A percentile compares a stretch with the other conserved stretches of the same genome.
Evolutionary conservation across 169 alveolate genomes (phyloP).

Genomic region (Plasmodium gonderi): DNA sequence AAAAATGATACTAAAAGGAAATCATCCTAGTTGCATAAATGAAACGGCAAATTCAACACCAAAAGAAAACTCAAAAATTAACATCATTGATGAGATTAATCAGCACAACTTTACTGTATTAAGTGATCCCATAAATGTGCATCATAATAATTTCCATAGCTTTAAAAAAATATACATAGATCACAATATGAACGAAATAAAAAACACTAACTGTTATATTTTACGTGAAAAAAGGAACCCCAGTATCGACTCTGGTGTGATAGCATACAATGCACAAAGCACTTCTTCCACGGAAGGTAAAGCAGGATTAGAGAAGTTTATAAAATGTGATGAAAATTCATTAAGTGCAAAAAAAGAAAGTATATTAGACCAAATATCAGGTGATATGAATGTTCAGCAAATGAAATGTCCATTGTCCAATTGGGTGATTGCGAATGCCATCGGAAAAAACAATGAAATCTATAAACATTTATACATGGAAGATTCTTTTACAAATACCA

Average conservation of each 20-base stretch:
- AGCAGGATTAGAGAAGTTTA: neutral
- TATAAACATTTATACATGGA: neutral
- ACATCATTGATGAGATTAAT: neutral
- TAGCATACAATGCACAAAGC: neutral
- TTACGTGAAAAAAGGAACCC: neutral
- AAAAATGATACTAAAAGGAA: neutral
- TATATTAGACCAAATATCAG: neutral
- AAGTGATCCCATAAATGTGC: neutral
- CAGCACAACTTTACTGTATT: neutral
- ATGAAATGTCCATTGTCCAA: neutral
- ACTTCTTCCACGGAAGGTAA: neutral
- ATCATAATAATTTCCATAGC: neutral
- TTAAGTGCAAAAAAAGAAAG: neutral
- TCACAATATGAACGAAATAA: neutral
- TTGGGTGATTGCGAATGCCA: neutral
- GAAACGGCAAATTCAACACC: neutral
- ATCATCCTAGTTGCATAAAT: neutral
- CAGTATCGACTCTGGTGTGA: neutral
- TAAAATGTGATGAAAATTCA: neutral
- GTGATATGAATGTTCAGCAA: neutral
- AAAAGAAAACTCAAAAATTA: neutral
- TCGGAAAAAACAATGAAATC: neutral
- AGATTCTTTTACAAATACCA: neutral
- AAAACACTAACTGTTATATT: neutral
- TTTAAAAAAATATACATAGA: constrained; percentile 28